These are phyloP conservation scores for Cytospora paraplurivora DNA, from an alignment of 2,329 filamentous ascomycete genomes.

Conservation along the genomic window DNA sequence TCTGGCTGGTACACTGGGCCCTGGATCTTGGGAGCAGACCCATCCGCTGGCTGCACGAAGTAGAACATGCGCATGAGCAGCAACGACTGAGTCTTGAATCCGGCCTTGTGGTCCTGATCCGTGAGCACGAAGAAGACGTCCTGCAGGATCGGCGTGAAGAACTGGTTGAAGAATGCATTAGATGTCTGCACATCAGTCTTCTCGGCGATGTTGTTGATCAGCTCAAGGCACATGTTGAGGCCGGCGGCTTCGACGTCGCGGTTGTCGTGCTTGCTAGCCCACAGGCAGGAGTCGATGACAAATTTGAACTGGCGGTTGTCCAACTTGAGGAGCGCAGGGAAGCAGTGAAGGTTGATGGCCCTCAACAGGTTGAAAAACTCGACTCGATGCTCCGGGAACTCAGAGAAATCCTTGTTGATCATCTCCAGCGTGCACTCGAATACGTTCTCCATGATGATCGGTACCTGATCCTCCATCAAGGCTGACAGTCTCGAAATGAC, in stretches of 20 bases:
- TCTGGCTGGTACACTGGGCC: slow-evolving; percentile 87
- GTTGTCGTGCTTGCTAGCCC: slow-evolving; percentile 99
- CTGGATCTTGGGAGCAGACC: slow-evolving; percentile 77
- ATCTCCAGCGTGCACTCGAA: slow-evolving; percentile 98
- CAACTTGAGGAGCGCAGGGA: slow-evolving; percentile 89
- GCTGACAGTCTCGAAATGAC: slow-evolving; percentile 94
- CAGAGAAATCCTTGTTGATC: slow-evolving; percentile 99
- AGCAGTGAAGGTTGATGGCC: slow-evolving; percentile 96
- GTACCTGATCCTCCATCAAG: slow-evolving; percentile 98
- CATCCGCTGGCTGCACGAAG: slow-evolving; percentile 77
- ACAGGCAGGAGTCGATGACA: slow-evolving; percentile 98
- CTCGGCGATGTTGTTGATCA: slow-evolving; percentile 97
- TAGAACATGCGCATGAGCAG: slow-evolving; percentile 94
- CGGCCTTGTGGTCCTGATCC: slow-evolving; percentile 97
- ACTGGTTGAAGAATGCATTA: slow-evolving; percentile 96
- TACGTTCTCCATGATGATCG: slow-evolving; percentile 96
- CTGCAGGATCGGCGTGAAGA: slow-evolving; percentile 93
- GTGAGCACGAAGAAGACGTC: slow-evolving; percentile 98
- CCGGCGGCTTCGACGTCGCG: slow-evolving; percentile 95
- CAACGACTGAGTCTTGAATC: slow-evolving; percentile 97
- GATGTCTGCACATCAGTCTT: slow-evolving; percentile 83
- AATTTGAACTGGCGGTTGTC: slow-evolving; percentile 98
- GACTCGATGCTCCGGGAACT: slow-evolving; percentile 98
- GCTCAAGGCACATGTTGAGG: slow-evolving; percentile 95
- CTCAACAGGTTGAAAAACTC: slow-evolving; percentile 98